Evolutionary conservation across 225 moss, liverwort and hornwort species (phyloP), one percentile per base, ranked within the genome.

Genomic region (Lunularia cruciata): DNA sequence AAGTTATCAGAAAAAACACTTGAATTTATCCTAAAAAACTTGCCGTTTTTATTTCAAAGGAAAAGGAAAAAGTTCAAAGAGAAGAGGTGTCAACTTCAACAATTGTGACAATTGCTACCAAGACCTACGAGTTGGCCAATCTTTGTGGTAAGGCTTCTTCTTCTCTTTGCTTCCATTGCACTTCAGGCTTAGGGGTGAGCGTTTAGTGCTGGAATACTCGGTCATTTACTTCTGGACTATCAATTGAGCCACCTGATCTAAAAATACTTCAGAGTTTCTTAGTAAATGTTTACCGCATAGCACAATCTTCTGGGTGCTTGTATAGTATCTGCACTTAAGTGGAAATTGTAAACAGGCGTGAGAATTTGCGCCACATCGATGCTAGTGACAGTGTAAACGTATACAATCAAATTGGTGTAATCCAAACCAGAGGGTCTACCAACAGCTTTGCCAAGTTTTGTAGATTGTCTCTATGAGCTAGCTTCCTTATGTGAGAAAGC

Each of bases 81-180:
- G 74, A 39, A 46, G 60, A 60, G 22, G 71, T 73, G 43, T 39
- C 67, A 27, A 53, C 75, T 0, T 82, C 90, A 1, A 81, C 76
- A 37, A 73, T 92, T 15, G 79, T 87, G 20, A 82, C 78, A 58
- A 84, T 85, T 54, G 81, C 90, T 64, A 90, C 83, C 77, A 74
- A 75, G 79, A 86, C 89, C 66, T 93, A 93, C 45, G 91, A 91
- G 75, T 60, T 79, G 48, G 91, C 91, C 26, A 89, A 74, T 71
- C 82, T 40, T 71, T 65, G 28, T 77, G 76, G 77, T 16, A 27
- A 30, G 25, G 2, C 45, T 11, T 31, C 25, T 7, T 63, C 45
- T 6, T 23, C 61, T n/a, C 3, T 42, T 27, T 0, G 27, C 18
- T 8, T 20, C n/a, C n/a, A 40, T 35, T 38, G 15, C 28, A 27